phyloP scores from a whole-genome alignment of 2,329 filamentous ascomycete genomes.

The Aspergillus neotritici region DNA sequence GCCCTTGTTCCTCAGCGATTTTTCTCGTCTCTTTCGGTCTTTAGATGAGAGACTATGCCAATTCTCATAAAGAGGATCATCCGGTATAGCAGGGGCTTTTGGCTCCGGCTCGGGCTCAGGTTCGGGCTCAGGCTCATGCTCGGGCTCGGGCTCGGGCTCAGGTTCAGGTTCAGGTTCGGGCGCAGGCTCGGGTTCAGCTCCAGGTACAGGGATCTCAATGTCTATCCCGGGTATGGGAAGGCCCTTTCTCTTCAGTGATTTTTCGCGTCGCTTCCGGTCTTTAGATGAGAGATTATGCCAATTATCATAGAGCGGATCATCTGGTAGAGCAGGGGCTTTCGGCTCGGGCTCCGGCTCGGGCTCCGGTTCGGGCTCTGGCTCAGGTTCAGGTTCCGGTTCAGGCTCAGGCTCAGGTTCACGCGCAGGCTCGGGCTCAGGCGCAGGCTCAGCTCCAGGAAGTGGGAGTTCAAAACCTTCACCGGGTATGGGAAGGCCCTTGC shows the following conservation, averaged over 20 bases:
- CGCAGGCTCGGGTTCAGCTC: conserved; percentile 1
- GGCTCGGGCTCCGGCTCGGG: conserved; percentile 24
- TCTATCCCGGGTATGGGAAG: conserved; percentile 22
- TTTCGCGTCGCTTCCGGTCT: conserved; percentile 17
- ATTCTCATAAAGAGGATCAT: conserved; percentile 16
- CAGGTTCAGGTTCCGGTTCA: conserved; percentile 18
- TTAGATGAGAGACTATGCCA: conserved; percentile 14
- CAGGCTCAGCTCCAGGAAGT: conserved; percentile 15
- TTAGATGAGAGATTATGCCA: conserved; percentile 14
- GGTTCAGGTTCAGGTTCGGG: conserved; percentile 8
- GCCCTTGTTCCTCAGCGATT: conserved; percentile 12
- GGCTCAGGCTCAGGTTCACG: conserved; percentile 17
- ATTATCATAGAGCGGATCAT: conserved; percentile 16
- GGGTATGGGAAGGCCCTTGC: conserved; percentile 15
- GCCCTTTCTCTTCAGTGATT: conserved; percentile 12
- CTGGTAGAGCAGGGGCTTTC: conserved; percentile 16
- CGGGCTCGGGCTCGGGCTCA: conserved; percentile 25
- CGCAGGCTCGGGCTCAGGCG: conserved; percentile 14
- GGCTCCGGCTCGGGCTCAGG: conserved; percentile 28
- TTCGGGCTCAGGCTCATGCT: conserved; percentile 17
- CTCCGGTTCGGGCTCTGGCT: conserved; percentile 21
- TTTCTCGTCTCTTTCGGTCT: conserved; percentile 17
- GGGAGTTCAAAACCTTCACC: conserved; percentile 27
- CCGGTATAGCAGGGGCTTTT: conserved; percentile 16
- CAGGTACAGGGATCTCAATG: conserved; percentile 24